Evolutionary conservation across 2,329 filamentous ascomycete genomes (phyloP).

Genomic region (Beauveria rudraprayagi): DNA sequence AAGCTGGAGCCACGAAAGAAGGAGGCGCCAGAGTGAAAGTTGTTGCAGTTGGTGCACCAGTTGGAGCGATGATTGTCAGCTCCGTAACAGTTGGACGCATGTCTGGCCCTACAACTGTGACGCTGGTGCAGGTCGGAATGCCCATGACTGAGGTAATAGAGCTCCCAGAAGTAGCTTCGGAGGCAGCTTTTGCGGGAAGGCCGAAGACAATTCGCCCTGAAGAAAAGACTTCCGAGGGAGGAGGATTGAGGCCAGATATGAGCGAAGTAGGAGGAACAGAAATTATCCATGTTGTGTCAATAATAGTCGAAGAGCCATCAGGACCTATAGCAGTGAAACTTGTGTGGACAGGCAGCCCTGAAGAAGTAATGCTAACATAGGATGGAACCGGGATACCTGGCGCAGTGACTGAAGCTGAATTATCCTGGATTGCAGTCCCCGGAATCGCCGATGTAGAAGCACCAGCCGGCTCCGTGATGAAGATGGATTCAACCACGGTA

Average conservation of each 20-base stretch:
- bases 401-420: background rate
- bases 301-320: conserved; percentile 22
- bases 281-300: conserved; percentile 20
- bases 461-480: conserved; percentile 17
- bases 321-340: conserved; percentile 22
- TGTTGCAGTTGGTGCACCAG: background rate
- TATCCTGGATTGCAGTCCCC: background rate
- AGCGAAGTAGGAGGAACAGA: conserved; percentile 13
- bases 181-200: background rate
- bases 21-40: conserved; percentile 15
- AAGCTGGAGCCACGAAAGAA: conserved; percentile 11
- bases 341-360: conserved; percentile 15
- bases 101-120: conserved; percentile 22
- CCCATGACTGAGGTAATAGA: background rate
- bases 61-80: conserved; percentile 22
- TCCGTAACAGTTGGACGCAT: conserved; percentile 23
- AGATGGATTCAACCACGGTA: conserved; percentile 27
- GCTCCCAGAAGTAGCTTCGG: background rate
- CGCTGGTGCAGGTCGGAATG: conserved; percentile 22
- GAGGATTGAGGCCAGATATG: conserved; percentile 10
- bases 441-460: background rate
- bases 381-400: background rate
- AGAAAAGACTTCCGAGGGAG: background rate
- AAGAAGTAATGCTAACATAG: background rate
- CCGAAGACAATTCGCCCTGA: background rate